A percentile compares a stretch with the other conserved stretches of the same genome.
Conservation (phyloP, 768 basidiomycete genomes). For the Antrodiella citrinella region DNA sequence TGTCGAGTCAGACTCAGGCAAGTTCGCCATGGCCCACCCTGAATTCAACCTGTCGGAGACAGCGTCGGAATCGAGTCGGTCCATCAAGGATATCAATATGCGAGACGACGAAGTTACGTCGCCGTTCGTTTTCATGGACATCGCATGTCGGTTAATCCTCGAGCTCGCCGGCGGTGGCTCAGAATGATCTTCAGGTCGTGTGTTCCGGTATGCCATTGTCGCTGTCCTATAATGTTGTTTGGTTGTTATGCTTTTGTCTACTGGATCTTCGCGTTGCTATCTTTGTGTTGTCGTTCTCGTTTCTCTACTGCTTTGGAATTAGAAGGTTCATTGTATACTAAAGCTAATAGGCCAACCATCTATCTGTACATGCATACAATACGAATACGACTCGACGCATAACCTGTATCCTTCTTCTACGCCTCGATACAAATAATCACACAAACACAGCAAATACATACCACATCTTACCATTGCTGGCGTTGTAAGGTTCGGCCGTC, state of each 20-base stretch:
- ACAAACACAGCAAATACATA: neutral
- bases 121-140: constrained; percentile 96
- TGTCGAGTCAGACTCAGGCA: constrained; percentile 55
- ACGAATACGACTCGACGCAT: neutral
- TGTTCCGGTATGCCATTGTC: too few species aligned
- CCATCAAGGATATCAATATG: constrained; percentile 44
- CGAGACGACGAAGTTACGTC: constrained; percentile 61
- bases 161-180: constrained; percentile 76
- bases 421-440: neutral
- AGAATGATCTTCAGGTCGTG: constrained; percentile 16
- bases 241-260: too few species aligned
- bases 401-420: neutral
- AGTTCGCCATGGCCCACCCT: constrained; percentile 56
- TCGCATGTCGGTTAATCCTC: constrained; percentile 87
- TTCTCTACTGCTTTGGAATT: neutral
- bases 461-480: neutral
- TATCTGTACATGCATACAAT: neutral
- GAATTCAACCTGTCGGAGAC: constrained; percentile 40
- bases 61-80: constrained; percentile 49
- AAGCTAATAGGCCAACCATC: neutral
- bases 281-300: neutral
- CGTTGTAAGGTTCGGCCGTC: neutral
- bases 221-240: neutral
- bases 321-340: neutral
- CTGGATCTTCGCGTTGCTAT: neutral